A percentile compares a stretch with the other conserved stretches of the same genome.
Evolutionary conservation across 805 yeast species (phyloP).

Genomic region (Yamadazyma ubonensis): DNA sequence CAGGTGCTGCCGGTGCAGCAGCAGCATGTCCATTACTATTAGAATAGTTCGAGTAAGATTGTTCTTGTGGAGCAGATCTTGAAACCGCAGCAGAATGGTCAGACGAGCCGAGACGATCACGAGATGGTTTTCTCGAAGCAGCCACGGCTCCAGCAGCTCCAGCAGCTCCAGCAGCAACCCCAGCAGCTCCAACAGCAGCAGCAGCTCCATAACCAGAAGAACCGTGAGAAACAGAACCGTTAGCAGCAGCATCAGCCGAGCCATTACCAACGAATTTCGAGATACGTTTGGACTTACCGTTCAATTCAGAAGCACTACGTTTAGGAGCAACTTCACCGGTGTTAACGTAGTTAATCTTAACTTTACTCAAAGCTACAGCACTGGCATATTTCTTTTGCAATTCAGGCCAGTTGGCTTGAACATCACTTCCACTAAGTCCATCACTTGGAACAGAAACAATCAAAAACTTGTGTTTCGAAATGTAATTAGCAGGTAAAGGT

Average conservation of each 20-base stretch:
- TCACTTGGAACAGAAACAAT: constrained; percentile 82
- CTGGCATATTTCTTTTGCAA: constrained; percentile 59
- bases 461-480: constrained; percentile 89
- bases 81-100: no score
- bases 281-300: constrained; percentile 17
- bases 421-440: constrained; percentile 49
- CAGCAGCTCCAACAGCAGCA: constrained; percentile 9
- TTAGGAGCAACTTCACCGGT: constrained; percentile 19
- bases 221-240: not conserved
- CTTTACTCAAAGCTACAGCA: constrained; percentile 59
- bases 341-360: constrained; percentile 55
- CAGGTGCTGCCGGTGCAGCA: constrained; percentile 12
- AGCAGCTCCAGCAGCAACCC: constrained; percentile 10
- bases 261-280: constrained; percentile 19
- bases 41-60: not conserved
- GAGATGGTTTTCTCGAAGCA: no score
- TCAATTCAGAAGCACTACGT: constrained; percentile 12
- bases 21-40: constrained; percentile 8
- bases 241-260: not conserved
- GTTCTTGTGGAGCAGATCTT: constrained; percentile 1
- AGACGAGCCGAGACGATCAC: constrained; percentile 1
- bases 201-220: constrained; percentile 5
- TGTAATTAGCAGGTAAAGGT: constrained; percentile 69
- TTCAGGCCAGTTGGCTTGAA: constrained; percentile 70
- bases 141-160: constrained; percentile 3